Evolutionary conservation across 2,329 filamentous ascomycete species (phyloP), one percentile per base, ranked within the genome.

Genomic region (Alternaria ventricosa): DNA sequence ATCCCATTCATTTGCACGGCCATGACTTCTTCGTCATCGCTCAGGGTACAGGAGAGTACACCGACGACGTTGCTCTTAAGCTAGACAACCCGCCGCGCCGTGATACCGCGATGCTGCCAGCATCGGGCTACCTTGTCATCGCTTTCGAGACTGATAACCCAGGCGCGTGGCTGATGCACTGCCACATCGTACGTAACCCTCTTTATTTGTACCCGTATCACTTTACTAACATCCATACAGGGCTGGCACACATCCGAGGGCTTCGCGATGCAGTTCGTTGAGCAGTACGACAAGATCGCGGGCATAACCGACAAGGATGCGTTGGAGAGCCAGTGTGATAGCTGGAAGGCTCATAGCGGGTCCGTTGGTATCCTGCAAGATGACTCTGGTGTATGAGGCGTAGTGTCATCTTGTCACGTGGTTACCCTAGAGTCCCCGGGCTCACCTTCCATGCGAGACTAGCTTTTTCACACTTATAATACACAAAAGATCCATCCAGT

Each of bases 121-220:
- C 67, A 2, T 67, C 68, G 15, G 78, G 79, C 0, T 78, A 74
- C 45, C 47, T 80, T 15, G 78, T 76, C 4, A 13, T 81, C 10
- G 79, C 73, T 0, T 81, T 79, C 43, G 65, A 78, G 68, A 76
- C 75, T 0, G 75, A 80, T 30, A 80, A 80, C 27, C 78, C 78
- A 1, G 79, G 79, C 10, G 71, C 70, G 2, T 80, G 78, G 78
- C 60, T 79, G 6, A 74, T 79, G 72, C 78, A 80, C 63, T 80
- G 78, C 60, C 78, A 81, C 25, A 78, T 81, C n/a, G 36, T 41
- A 36, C 33, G 33, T 41, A 41, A 15, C 36, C 36, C 36, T 41
- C 36, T 41, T 41, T 4, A 3, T 41, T 41, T 10, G n/a, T n/a
- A 18, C 36, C 18, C 11, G 5, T 41, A 41, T 10, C n/a, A 41